A percentile compares a stretch with the other conserved stretches of the same genome.
phyloP scores from a whole-genome alignment of 106 monocot genomes.

The Agapanthus africanus region DNA sequence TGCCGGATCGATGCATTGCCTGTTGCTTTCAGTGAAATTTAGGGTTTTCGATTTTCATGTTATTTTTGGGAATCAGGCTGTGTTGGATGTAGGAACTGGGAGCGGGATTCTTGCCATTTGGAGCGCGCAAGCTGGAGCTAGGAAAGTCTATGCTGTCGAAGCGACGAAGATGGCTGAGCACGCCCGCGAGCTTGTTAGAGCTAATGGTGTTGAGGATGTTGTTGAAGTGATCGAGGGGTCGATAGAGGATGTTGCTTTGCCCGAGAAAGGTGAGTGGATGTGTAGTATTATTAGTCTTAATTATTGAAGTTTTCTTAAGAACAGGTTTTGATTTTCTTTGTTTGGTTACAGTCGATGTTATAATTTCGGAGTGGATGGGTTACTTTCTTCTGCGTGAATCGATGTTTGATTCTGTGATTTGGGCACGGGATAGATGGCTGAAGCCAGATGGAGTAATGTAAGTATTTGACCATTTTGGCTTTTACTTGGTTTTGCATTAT shows the following conservation, averaged over 20 bases:
- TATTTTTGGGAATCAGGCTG: slow-evolving; percentile 30
- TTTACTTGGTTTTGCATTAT: too few species aligned
- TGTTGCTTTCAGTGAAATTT: too few species aligned
- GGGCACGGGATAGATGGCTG: slow-evolving; percentile 87
- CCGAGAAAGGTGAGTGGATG: slow-evolving; percentile 71
- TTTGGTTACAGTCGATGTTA: slow-evolving; percentile 57
- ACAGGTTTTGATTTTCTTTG: background rate
- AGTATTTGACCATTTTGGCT: slow-evolving; percentile 5
- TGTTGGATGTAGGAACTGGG: slow-evolving; percentile 93
- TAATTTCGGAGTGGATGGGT: slow-evolving; percentile 99
- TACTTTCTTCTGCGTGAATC: slow-evolving; percentile 94
- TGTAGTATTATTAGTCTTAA: background rate
- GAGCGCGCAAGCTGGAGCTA: slow-evolving; percentile 93
- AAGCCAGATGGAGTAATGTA: slow-evolving; percentile 89
- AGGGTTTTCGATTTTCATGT: background rate
- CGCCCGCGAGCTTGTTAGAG: slow-evolving; percentile 59
- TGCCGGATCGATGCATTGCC: too few species aligned
- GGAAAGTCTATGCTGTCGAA: slow-evolving; percentile 91
- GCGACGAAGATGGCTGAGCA: slow-evolving; percentile 96
- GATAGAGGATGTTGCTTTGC: slow-evolving; percentile 74
- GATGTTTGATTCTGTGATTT: slow-evolving; percentile 98
- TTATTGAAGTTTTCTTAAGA: background rate
- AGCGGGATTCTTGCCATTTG: slow-evolving; percentile 96
- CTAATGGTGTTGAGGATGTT: slow-evolving; percentile 55
- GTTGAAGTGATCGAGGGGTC: slow-evolving; percentile 92